Percentiles rank a stretch among this genome's conserved stretches.
Conservation (phyloP, 495 filamentous ascomycete genomes). For the Aspergillus avenaceus region DNA sequence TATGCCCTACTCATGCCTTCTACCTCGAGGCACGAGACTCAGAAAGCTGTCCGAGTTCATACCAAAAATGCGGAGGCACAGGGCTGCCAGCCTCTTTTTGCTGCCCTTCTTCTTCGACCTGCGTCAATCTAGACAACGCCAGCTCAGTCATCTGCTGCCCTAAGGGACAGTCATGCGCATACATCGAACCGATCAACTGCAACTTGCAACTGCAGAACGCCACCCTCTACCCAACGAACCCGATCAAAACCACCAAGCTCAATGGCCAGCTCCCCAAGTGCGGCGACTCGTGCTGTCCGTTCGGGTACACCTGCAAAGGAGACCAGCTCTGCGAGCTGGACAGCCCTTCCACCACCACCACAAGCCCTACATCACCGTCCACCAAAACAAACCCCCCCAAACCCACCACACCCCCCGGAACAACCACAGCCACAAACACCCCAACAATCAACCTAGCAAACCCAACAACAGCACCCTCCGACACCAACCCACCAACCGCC, state of each 20-base stretch:
- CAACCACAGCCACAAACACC: background rate
- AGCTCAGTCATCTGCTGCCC: conserved; percentile 81
- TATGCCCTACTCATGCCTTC: conserved; percentile 28
- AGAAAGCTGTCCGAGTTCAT: conserved; percentile 43
- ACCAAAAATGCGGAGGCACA: conserved; percentile 46
- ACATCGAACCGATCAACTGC: conserved; percentile 69
- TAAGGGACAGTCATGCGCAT: conserved; percentile 52
- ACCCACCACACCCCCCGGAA: background rate
- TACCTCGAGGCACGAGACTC: conserved; percentile 29
- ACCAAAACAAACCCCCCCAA: background rate
- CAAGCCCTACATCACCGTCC: conserved; percentile 12
- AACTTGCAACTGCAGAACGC: conserved; percentile 64
- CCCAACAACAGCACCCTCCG: conserved; percentile 12
- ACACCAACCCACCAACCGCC: background rate
- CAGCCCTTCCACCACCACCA: conserved; percentile 30
- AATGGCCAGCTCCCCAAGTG: conserved; percentile 52
- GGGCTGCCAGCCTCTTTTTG: conserved; percentile 70
- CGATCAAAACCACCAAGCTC: conserved; percentile 67
- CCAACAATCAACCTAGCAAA: conserved; percentile 15
- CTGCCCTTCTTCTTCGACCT: conserved; percentile 60
- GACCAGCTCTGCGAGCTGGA: conserved; percentile 36
- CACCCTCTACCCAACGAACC: conserved; percentile 52
- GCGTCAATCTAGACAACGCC: conserved; percentile 58
- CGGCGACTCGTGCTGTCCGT: conserved; percentile 64
- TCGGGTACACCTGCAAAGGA: conserved; percentile 67